Base-by-base conservation (phyloP, 495 filamentous ascomycete species). In the Glarea lozoyensis region DNA sequence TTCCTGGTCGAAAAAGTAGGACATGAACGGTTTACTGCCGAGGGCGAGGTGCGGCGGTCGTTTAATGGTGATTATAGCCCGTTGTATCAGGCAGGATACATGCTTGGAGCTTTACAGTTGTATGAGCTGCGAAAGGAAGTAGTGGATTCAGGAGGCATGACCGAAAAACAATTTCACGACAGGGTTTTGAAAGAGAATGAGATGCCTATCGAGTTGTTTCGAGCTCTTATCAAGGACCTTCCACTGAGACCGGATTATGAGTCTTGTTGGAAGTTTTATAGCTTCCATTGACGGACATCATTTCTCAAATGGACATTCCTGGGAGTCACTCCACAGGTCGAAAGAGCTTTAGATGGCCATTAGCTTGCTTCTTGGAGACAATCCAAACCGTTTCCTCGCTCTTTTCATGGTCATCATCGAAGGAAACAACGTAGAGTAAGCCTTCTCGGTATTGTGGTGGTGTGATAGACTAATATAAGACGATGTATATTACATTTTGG, bases 11-110 rank as follows among this genome's bases (percentile, higher is more conserved):
- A 60, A 10, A 54, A 48, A 33, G 70, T 71, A 1, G 71, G 71
- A 13, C 71, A 75, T 50, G 69, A 75, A 52, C 52, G 68, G n/a
- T 61, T 63, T 1, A 73, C 69, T n/a, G 71, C 71, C 4, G 69
- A 75, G 52, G 71, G 69, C 18, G 71, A 73, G 45, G 68, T 75
- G 2, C 58, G 71, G n/a, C 53, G 71, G 5, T 64, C 61, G 10
- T 53, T 70, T 13, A 66, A 60, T 35, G 64, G 63, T 12, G 64
- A 63, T 27, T 74, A 72, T 40, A 58, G 60, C 1, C 69, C 71
- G 6, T 45, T 73, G 9, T 75, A 75, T 50, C 69, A 73, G 50
- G 68, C 66, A 4, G 70, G 67, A 2, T 73, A 75, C 45, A 68
- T 72, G 67, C 53, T 73, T 1, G 71, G 71, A 2, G 71, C 68